A percentile compares a stretch with the other conserved stretches of the same genome.
These are phyloP conservation scores for Byssothecium circinans DNA, from an alignment of 2,329 filamentous ascomycete species.

Conservation along the genomic window DNA sequence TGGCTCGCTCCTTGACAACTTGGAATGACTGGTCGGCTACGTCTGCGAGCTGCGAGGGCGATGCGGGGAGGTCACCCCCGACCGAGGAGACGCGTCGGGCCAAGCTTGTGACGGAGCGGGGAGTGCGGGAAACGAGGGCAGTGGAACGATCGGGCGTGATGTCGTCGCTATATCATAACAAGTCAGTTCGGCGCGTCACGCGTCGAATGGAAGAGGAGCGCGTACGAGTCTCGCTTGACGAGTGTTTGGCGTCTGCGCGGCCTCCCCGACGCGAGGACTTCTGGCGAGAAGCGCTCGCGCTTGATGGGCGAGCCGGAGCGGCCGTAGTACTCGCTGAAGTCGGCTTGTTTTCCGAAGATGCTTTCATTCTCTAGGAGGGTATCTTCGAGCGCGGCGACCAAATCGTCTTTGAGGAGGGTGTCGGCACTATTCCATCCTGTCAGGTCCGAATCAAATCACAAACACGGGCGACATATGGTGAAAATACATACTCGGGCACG, in stretches of 20 bases:
- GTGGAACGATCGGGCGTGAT: slow-evolving; percentile 52
- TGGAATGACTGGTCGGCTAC: slow-evolving; percentile 62
- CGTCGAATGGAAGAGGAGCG: slow-evolving; percentile 18
- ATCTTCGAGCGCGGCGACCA: slow-evolving; percentile 56
- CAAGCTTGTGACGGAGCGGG: slow-evolving; percentile 39
- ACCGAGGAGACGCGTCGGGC: slow-evolving; percentile 59
- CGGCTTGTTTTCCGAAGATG: slow-evolving; percentile 64
- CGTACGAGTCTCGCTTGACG: slow-evolving; percentile 40
- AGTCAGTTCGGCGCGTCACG: slow-evolving; percentile 32
- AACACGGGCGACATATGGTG: not conserved
- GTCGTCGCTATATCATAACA: slow-evolving; percentile 35
- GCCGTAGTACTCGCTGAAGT: slow-evolving; percentile 75
- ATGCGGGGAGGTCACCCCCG: slow-evolving; percentile 70
- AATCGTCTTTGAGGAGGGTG: slow-evolving; percentile 73
- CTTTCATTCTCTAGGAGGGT: slow-evolving; percentile 62
- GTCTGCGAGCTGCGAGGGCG: slow-evolving; percentile 60
- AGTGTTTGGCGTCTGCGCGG: slow-evolving; percentile 38
- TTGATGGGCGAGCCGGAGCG: slow-evolving; percentile 60
- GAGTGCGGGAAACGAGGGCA: slow-evolving; percentile 47
- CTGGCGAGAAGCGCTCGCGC: slow-evolving; percentile 45
- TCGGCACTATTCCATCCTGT: slow-evolving; percentile 59
- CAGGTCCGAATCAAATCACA: slow-evolving; percentile 18
- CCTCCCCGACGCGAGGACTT: slow-evolving; percentile 38
- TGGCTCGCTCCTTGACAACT: slow-evolving; percentile 69
- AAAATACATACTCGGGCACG: slow-evolving; percentile 64